A percentile compares a stretch with the other conserved stretches of the same genome.
phyloP scores from a whole-genome alignment of 805 yeast species.

The Hanseniaspora osmophila region DNA sequence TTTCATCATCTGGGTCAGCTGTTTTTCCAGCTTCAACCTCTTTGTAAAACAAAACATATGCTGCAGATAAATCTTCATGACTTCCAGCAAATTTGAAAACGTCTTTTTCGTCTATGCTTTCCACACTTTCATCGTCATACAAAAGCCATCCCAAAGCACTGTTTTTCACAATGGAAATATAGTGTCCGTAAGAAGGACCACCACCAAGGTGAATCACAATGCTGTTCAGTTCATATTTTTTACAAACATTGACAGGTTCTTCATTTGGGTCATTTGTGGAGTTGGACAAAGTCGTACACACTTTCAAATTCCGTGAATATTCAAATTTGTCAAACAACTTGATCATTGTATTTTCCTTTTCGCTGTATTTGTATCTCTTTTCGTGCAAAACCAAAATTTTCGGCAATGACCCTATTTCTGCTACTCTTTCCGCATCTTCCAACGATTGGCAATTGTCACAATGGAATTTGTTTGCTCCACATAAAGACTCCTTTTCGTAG shows the following conservation, averaged over 20 bases:
- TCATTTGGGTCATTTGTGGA: constrained; percentile 5
- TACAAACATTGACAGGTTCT: constrained; percentile 16
- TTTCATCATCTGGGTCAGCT: neutral
- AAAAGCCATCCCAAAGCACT: constrained; percentile 73
- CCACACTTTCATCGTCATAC: constrained; percentile 92
- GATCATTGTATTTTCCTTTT: constrained; percentile 62
- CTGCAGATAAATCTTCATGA: constrained; percentile 76
- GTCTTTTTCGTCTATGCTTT: constrained; percentile 67
- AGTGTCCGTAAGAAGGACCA: constrained; percentile 96
- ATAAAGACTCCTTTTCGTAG: constrained; percentile 78
- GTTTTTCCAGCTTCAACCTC: constrained; percentile 25
- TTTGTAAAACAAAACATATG: constrained; percentile 76
- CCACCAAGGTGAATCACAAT: constrained; percentile 93
- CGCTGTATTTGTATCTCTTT: constrained; percentile 85
- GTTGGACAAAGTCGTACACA: constrained; percentile 24
- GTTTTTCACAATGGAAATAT: constrained; percentile 74
- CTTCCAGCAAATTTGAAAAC: constrained; percentile 83
- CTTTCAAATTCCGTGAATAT: constrained; percentile 60
- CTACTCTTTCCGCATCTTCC: constrained; percentile 88
- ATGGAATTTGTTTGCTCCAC: constrained; percentile 79
- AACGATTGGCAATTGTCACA: constrained; percentile 82
- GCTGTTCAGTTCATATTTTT: constrained; percentile 66
- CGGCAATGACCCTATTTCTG: constrained; percentile 67
- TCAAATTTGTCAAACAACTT: constrained; percentile 76
- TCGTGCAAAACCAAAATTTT: constrained; percentile 68